Conservation (phyloP, 495 filamentous ascomycete species). For the Tuber microsphaerosporum region DNA sequence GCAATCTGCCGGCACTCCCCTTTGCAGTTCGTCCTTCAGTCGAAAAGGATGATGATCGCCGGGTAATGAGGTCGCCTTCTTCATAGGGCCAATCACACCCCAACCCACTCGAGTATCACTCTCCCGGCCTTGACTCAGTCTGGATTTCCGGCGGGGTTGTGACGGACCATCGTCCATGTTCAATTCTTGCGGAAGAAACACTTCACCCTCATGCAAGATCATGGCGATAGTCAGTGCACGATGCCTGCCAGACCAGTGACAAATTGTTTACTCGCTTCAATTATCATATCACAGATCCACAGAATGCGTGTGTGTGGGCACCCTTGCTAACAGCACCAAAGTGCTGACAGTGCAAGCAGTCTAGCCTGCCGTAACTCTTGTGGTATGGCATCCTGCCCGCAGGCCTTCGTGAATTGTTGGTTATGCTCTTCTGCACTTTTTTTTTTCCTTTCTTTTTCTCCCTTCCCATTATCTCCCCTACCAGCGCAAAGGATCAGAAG, state of each 20-base stretch:
- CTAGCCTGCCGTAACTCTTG: background rate
- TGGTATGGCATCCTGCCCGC: background rate
- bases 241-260: background rate
- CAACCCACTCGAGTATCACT: too few relatives aligned
- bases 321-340: background rate
- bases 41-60: background rate
- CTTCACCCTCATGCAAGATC: background rate
- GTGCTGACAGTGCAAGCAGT: background rate
- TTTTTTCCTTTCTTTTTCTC: conserved; percentile 13
- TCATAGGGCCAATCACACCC: background rate
- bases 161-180: conserved; percentile 24
- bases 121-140: background rate
- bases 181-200: conserved; percentile 12
- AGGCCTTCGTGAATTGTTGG: background rate
- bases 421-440: conserved; percentile 9
- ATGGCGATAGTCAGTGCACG: background rate
- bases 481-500: background rate
- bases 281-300: too few relatives aligned
- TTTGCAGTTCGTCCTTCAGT: background rate
- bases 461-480: background rate
- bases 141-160: background rate
- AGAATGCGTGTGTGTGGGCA: background rate
- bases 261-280: background rate
- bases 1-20: background rate
- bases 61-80: background rate